phyloP scores from a whole-genome alignment of 2,329 filamentous ascomycete genomes.

The Zelopaecilomyces penicillatus region DNA sequence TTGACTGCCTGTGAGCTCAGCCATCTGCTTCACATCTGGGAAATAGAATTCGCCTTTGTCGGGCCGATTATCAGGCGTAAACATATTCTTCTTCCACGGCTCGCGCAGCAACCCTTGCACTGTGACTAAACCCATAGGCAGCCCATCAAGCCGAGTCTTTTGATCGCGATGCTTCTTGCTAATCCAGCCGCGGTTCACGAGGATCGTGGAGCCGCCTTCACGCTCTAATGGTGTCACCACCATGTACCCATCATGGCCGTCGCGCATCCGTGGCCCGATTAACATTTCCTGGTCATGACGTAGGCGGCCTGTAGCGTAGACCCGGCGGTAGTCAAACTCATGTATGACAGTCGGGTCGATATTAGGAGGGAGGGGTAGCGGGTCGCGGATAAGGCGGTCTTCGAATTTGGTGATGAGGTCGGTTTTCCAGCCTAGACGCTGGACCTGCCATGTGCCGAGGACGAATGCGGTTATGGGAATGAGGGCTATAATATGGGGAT shows the following conservation, averaged over 20 bases:
- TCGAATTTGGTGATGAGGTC: constrained; percentile 86
- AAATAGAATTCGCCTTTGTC: constrained; percentile 87
- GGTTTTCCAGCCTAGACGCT: constrained; percentile 88
- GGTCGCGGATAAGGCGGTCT: constrained; percentile 78
- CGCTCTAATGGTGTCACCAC: constrained; percentile 88
- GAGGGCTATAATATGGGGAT: constrained; percentile 41
- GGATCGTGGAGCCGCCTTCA: constrained; percentile 57
- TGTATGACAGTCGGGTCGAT: constrained; percentile 73
- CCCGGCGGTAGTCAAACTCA: constrained; percentile 87
- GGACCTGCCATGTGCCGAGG: constrained; percentile 91
- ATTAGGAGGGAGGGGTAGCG: constrained; percentile 74
- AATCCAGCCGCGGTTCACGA: constrained; percentile 92
- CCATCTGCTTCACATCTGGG: constrained; percentile 90
- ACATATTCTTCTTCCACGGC: constrained; percentile 96
- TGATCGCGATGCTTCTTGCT: constrained; percentile 63
- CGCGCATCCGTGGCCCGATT: constrained; percentile 78
- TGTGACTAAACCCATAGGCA: constrained; percentile 63
- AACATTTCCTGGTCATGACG: constrained; percentile 94
- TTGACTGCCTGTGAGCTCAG: constrained; percentile 69
- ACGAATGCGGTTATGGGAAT: constrained; percentile 88
- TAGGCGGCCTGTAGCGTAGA: constrained; percentile 64
- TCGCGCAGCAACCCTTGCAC: constrained; percentile 80
- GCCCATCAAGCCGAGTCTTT: constrained; percentile 51
- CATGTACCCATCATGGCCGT: constrained; percentile 83
- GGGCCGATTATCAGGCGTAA: constrained; percentile 84